Evolutionary conservation across 306 rosid species (phyloP).

Genomic region (Senna tora): DNA sequence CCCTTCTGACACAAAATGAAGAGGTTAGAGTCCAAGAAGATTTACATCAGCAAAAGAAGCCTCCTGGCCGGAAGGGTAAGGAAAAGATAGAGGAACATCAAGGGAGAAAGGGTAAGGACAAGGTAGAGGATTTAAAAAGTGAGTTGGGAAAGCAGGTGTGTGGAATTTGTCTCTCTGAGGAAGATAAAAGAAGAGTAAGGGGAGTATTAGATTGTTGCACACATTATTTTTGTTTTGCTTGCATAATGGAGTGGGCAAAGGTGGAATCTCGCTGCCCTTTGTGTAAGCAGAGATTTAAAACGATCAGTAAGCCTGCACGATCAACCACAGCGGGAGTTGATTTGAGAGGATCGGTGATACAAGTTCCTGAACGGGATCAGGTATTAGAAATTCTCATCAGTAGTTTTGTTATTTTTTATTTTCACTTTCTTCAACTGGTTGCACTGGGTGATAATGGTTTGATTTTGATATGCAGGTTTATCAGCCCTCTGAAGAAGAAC

Average conservation of each 20-base stretch:
- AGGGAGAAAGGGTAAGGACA: slow-evolving; percentile 74
- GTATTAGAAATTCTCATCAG: slow-evolving; percentile 45
- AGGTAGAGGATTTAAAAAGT: slow-evolving; percentile 65
- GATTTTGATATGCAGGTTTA: slow-evolving; percentile 69
- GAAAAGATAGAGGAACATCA: slow-evolving; percentile 79
- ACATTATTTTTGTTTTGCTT: slow-evolving; percentile 88
- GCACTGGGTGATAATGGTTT: slow-evolving; percentile 27
- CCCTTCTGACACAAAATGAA: slow-evolving; percentile 43
- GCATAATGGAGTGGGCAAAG: slow-evolving; percentile 98
- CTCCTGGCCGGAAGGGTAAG: slow-evolving; percentile 77
- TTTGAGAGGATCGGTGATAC: slow-evolving; percentile 66
- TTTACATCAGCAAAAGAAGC: slow-evolving; percentile 53
- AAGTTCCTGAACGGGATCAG: slow-evolving; percentile 98
- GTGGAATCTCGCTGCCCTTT: slow-evolving; percentile 98
- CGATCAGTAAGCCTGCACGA: slow-evolving; percentile 79
- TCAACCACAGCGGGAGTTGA: slow-evolving; percentile 58
- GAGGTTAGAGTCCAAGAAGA: slow-evolving; percentile 40
- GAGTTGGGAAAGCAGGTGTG: slow-evolving; percentile 81
- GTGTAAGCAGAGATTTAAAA: slow-evolving; percentile 95
- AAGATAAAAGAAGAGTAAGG: slow-evolving; percentile 86
- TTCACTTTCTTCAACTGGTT: slow-evolving; percentile 29
- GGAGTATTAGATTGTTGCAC: slow-evolving; percentile 90
- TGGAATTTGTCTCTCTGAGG: slow-evolving; percentile 94
- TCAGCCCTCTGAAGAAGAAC: slow-evolving; percentile 98
- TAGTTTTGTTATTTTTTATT: slow-evolving; percentile 22